phyloP scores from a whole-genome alignment of 2,329 filamentous ascomycete species.

The Fusarium longipes region DNA sequence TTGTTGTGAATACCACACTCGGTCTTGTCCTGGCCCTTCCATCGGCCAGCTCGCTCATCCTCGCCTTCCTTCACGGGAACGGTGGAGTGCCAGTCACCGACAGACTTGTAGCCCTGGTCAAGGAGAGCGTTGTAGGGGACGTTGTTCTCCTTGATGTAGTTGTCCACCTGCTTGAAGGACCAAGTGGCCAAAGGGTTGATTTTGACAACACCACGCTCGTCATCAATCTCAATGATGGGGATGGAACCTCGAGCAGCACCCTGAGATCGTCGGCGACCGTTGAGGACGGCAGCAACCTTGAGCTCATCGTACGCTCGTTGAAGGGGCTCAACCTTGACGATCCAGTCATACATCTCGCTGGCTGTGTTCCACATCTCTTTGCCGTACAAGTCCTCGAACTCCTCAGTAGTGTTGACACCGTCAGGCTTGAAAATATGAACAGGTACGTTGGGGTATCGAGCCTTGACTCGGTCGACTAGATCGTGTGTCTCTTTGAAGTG shows the following conservation, averaged over 20 bases:
- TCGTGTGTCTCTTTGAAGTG: constrained; percentile 83
- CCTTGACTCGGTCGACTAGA: constrained; percentile 78
- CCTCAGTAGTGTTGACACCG: constrained; percentile 74
- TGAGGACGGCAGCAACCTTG: constrained; percentile 89
- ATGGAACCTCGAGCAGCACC: constrained; percentile 92
- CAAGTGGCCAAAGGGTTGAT: constrained; percentile 97
- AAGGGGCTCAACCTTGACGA: constrained; percentile 97
- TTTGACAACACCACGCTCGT: constrained; percentile 90
- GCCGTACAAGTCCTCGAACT: constrained; percentile 87
- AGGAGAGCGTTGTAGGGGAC: constrained; percentile 95
- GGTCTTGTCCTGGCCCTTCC: constrained; percentile 96
- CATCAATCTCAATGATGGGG: constrained; percentile 90
- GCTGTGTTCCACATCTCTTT: constrained; percentile 85
- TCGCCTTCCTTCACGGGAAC: constrained; percentile 89
- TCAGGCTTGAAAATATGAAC: constrained; percentile 92
- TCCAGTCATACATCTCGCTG: constrained; percentile 92
- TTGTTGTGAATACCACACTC: constrained; percentile 99
- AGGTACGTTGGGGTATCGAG: constrained; percentile 79
- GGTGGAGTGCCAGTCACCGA: constrained; percentile 98
- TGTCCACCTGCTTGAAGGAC: constrained; percentile 89
- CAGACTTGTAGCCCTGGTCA: constrained; percentile 95
- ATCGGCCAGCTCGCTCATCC: constrained; percentile 94
- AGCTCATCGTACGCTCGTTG: constrained; percentile 90
- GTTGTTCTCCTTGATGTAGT: constrained; percentile 85
- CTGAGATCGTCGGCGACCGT: constrained; percentile 90